A percentile compares a stretch with the other conserved stretches of the same genome.
Evolutionary conservation across 192 early-diverging fungal genomes (phyloP).

Genomic region (Backusella australiensis): DNA sequence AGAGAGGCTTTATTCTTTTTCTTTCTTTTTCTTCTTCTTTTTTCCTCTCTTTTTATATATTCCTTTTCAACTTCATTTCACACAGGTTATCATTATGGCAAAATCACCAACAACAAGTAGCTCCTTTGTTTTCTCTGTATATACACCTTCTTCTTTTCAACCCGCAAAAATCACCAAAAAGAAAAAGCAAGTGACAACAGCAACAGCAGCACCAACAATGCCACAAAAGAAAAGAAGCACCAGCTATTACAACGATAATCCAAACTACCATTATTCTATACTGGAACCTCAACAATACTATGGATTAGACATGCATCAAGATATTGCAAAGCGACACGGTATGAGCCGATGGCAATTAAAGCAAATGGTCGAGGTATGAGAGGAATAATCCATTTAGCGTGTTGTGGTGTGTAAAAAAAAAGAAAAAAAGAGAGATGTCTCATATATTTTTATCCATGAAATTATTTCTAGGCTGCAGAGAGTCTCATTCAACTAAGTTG

Average conservation of each 20-base stretch:
- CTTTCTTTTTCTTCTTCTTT: neutral
- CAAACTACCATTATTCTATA: constrained; percentile 1
- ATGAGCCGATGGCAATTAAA: constrained; percentile 2
- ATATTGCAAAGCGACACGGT: constrained; percentile 2
- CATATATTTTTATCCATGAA: neutral
- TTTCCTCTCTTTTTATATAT: neutral
- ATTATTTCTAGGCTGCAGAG: neutral
- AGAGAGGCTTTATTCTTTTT: neutral
- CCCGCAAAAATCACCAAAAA: neutral
- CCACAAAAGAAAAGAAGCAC: neutral
- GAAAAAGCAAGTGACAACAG: neutral
- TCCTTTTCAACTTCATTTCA: neutral
- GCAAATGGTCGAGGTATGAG: neutral
- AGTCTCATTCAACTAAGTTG: constrained; percentile 6
- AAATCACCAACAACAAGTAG: neutral
- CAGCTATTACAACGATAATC: neutral
- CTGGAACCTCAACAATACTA: neutral
- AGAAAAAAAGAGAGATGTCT: neutral
- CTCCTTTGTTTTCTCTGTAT: neutral
- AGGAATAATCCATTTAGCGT: neutral
- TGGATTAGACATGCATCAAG: neutral
- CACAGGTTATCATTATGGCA: neutral
- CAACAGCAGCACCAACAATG: neutral
- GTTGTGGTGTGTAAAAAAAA: neutral
- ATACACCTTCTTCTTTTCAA: constrained; percentile 1